A percentile compares a stretch with the other conserved stretches of the same genome.
These are phyloP conservation scores for Penicillium paxilli DNA, from an alignment of 495 filamentous ascomycete genomes.

Conservation along the genomic window DNA sequence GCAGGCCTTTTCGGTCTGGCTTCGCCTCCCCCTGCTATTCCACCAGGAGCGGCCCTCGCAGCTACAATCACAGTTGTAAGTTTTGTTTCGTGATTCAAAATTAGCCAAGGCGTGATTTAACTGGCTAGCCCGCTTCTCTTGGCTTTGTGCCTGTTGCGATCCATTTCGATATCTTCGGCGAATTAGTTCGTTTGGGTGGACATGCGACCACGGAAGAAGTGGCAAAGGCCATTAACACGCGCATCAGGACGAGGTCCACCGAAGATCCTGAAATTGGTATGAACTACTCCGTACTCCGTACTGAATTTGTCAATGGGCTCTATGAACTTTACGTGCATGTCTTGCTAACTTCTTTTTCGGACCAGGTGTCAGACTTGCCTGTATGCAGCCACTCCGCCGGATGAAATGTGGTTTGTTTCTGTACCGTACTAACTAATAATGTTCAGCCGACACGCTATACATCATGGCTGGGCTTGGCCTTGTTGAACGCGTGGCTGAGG, in stretches of 20 bases:
- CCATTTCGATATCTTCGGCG: conserved; percentile 34
- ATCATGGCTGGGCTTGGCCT: conserved; percentile 38
- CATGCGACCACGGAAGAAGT: conserved; percentile 28
- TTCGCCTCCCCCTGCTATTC: conserved; percentile 6
- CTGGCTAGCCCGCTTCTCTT: conserved; percentile 28
- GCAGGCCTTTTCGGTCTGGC: conserved; percentile 15
- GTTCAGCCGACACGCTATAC: conserved; percentile 35
- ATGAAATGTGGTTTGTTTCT: neutral
- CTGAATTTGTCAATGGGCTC: no score
- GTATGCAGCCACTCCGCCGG: conserved; percentile 11
- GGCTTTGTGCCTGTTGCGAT: conserved; percentile 40
- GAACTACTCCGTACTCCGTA: no score
- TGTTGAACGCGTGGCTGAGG: conserved; percentile 27
- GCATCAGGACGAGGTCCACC: conserved; percentile 1
- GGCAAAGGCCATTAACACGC: conserved; percentile 18
- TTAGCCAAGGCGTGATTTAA: neutral
- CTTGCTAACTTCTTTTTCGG: neutral
- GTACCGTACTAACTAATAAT: neutral
- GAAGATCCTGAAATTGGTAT: conserved; percentile 22
- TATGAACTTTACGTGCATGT: no score
- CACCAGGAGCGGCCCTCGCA: conserved; percentile 28
- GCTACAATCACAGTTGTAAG: conserved; percentile 30
- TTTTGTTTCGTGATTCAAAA: neutral
- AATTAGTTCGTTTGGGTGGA: conserved; percentile 20
- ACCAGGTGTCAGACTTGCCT: conserved; percentile 21